phyloP scores from a whole-genome alignment of 139 green algal species.

The Picochlorum sp. region DNA sequence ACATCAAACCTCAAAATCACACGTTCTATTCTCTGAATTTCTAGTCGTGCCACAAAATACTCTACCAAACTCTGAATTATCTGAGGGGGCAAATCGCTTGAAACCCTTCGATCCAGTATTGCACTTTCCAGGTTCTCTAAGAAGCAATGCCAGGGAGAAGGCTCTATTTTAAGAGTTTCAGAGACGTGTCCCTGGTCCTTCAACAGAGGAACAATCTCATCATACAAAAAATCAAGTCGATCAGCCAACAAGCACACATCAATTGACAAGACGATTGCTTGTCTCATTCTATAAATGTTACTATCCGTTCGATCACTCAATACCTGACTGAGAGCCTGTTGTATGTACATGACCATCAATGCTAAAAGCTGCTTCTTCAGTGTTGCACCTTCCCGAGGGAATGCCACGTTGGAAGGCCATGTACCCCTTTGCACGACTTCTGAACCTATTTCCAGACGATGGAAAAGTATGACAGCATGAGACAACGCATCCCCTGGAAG shows the following conservation, averaged over 20 bases:
- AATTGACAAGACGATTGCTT: constrained; percentile 22
- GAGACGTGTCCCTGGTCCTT: not conserved
- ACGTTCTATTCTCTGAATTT: constrained; percentile 60
- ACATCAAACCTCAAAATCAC: constrained; percentile 83
- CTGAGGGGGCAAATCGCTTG: constrained; percentile 44
- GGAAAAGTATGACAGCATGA: constrained; percentile 4
- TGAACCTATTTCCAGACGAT: not conserved
- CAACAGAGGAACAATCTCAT: constrained; percentile 20
- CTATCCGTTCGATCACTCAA: not conserved
- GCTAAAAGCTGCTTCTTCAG: constrained; percentile 13
- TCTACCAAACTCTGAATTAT: constrained; percentile 76
- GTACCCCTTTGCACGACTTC: not conserved
- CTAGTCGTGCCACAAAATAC: constrained; percentile 42
- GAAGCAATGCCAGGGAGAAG: constrained; percentile 30
- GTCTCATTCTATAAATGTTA: constrained; percentile 2
- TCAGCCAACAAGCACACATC: constrained; percentile 27
- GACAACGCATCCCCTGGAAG: constrained; percentile 22
- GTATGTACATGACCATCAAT: constrained; percentile 10
- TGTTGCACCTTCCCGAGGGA: constrained; percentile 6
- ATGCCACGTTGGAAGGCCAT: constrained; percentile 16
- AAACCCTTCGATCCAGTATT: constrained; percentile 24
- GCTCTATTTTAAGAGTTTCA: not conserved
- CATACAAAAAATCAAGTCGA: constrained; percentile 26
- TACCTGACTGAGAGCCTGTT: not conserved
- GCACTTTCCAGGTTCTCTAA: constrained; percentile 47